Conservation (phyloP, 495 filamentous ascomycete species). For the Achaetomiella virescens region DNA sequence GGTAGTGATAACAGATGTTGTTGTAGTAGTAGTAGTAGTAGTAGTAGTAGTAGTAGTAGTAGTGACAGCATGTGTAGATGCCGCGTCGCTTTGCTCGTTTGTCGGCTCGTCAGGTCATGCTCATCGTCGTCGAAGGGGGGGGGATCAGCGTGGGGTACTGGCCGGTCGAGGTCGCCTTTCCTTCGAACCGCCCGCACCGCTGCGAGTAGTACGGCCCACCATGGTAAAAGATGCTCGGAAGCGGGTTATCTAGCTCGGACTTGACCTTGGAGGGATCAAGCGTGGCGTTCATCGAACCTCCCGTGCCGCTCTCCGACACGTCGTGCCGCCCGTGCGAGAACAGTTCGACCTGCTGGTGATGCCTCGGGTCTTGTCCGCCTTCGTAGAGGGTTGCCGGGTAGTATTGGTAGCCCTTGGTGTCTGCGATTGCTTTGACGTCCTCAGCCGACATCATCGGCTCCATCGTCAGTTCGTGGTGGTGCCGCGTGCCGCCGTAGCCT, state of each 20-base stretch:
- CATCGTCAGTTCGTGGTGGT: constrained; percentile 39
- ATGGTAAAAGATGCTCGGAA: constrained; percentile 40
- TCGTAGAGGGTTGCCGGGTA: constrained; percentile 44
- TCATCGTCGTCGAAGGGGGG: constrained; percentile 27
- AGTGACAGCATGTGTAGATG: background rate
- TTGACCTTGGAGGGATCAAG: constrained; percentile 37
- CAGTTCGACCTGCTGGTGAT: constrained; percentile 35
- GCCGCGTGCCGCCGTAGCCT: constrained; percentile 34
- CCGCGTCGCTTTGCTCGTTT: background rate
- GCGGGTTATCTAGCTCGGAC: constrained; percentile 34
- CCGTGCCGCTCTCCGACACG: constrained; percentile 25
- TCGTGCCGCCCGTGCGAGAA: constrained; percentile 35
- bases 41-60: background rate
- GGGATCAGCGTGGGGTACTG: constrained; percentile 41
- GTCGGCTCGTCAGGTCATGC: background rate
- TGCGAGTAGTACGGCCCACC: constrained; percentile 31
- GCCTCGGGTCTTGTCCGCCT: constrained; percentile 28
- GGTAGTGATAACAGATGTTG: background rate
- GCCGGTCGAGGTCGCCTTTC: constrained; percentile 37
- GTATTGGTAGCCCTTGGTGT: constrained; percentile 42
- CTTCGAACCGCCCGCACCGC: constrained; percentile 39
- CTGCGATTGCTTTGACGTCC: constrained; percentile 40
- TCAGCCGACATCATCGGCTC: constrained; percentile 42
- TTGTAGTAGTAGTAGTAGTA: background rate
- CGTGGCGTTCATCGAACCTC: constrained; percentile 18